Conservation (phyloP, 192 early-diverging fungal genomes). For the Podila epicladia region DNA sequence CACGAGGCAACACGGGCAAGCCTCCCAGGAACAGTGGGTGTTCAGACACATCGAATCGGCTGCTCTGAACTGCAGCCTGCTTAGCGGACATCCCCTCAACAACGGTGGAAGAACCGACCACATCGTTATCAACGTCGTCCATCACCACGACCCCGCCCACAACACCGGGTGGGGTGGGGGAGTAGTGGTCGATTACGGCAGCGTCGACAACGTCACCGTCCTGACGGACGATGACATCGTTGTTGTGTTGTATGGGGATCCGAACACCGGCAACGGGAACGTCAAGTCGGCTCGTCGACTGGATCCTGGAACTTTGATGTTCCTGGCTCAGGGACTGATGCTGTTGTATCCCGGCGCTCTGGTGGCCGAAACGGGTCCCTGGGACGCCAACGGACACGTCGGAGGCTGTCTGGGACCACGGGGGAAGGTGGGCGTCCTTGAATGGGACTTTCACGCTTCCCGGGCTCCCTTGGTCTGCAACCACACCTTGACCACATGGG, state of each 20-base stretch:
- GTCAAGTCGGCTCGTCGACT: not conserved
- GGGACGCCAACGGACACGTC: not conserved
- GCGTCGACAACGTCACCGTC: not conserved
- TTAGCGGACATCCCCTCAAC: conserved; percentile 15
- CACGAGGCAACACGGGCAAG: conserved; percentile 15
- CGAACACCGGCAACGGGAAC: conserved; percentile 1
- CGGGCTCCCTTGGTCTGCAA: conserved; percentile 30
- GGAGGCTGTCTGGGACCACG: not conserved
- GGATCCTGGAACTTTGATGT: not conserved
- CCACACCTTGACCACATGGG: conserved; percentile 35
- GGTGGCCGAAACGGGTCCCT: not conserved
- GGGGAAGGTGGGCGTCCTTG: not conserved
- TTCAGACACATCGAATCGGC: conserved; percentile 49
- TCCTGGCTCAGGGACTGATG: not conserved
- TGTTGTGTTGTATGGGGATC: not conserved
- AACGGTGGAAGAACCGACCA: conserved; percentile 12
- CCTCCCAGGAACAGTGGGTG: conserved; percentile 46
- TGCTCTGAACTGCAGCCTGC: conserved; percentile 52
- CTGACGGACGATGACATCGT: not conserved
- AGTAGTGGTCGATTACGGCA: not conserved
- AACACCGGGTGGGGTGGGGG: not conserved
- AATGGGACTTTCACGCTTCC: not conserved
- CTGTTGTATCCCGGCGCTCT: conserved; percentile 4
- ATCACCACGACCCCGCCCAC: not conserved
- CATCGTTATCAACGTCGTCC: conserved; percentile 10